Percentiles rank a stretch among this genome's conserved stretches.
phyloP scores from a whole-genome alignment of 306 rosid species.

The Medicago arabica region DNA sequence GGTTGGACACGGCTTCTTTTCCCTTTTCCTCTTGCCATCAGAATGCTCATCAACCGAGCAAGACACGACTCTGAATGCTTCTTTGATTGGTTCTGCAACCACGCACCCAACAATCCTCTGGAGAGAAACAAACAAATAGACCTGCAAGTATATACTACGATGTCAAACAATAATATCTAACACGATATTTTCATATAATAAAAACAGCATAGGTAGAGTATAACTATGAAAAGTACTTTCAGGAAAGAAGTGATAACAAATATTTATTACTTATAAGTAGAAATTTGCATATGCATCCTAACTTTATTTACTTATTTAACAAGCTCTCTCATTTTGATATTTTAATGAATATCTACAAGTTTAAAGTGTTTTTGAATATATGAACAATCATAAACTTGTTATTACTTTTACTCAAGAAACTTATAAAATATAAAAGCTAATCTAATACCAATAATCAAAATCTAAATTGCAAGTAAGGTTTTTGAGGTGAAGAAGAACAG shows the following conservation, averaged over 20 bases:
- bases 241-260: background rate
- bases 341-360: background rate
- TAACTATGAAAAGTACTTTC: background rate
- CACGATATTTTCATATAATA: background rate
- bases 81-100: slow-evolving; percentile 70
- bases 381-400: background rate
- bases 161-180: background rate
- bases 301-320: background rate
- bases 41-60: slow-evolving; percentile 41
- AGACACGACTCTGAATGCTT: slow-evolving; percentile 71
- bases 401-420: background rate
- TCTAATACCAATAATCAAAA: background rate
- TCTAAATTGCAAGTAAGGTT: background rate
- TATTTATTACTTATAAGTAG: background rate
- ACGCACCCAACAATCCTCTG: slow-evolving; percentile 69
- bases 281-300: background rate
- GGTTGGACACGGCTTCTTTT: slow-evolving; percentile 39
- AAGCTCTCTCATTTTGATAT: background rate
- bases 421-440: background rate
- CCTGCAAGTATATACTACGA: slow-evolving; percentile 45
- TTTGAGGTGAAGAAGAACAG: background rate
- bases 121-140: slow-evolving; percentile 66
- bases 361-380: background rate
- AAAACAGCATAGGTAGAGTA: background rate
- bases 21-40: slow-evolving; percentile 28